These are phyloP conservation scores for Hortiboletus campestris DNA, from an alignment of 768 basidiomycete genomes.

Conservation along the genomic window DNA sequence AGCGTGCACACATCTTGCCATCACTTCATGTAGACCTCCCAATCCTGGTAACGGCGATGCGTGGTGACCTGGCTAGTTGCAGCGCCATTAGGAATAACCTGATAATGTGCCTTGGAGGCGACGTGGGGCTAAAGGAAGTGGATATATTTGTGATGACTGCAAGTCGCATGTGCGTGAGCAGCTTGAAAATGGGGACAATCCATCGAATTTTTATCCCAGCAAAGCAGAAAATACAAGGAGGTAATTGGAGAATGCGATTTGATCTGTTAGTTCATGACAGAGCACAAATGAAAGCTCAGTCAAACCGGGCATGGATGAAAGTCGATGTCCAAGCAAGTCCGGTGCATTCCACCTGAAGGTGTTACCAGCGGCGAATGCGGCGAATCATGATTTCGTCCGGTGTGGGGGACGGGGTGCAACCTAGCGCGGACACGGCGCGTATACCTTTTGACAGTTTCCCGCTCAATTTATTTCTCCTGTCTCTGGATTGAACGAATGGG, in stretches of 20 bases:
- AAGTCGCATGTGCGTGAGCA: neutral
- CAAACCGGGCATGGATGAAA: neutral
- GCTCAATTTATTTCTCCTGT: neutral
- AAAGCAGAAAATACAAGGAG: neutral
- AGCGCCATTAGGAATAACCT: neutral
- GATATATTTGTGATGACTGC: neutral
- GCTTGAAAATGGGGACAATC: neutral
- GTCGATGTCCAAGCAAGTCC: neutral
- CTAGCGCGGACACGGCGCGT: neutral
- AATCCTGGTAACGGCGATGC: too few relatives aligned
- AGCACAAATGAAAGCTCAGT: neutral
- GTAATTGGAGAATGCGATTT: neutral
- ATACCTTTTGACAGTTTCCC: neutral
- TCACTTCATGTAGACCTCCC: neutral
- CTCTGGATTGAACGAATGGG: neutral
- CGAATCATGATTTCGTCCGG: neutral
- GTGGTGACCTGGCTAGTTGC: neutral
- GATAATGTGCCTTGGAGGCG: neutral
- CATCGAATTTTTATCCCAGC: neutral
- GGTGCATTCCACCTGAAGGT: neutral
- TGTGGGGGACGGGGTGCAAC: too few relatives aligned
- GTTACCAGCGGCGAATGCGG: neutral
- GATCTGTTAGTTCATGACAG: neutral
- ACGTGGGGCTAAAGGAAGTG: neutral
- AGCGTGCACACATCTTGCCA: neutral